Base-by-base conservation (phyloP, 768 basidiomycete genomes). In the Lactarius evosmus region DNA sequence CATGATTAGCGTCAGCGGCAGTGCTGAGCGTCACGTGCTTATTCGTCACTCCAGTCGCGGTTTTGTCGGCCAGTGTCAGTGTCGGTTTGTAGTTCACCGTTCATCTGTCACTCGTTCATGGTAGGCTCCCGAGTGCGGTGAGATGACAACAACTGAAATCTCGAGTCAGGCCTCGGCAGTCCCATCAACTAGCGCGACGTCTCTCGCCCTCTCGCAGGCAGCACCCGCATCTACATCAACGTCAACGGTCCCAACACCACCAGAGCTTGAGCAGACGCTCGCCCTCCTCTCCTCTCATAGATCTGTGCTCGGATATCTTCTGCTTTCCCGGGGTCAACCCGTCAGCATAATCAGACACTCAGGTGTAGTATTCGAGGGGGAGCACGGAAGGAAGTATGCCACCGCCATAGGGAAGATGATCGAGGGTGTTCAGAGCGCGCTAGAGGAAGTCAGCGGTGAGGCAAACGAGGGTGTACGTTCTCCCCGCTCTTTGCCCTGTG, bases 231-330 rank as follows among this genome's bases (percentile, higher is more conserved):
- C 67, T 65, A 22, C 69, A 66, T 61, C 65, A 14, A 52, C 65
- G 17, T 58, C 66, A 16, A 32, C 68, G 8, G 17, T 67, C 29
- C 49, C 70, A 30, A 83, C 87, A 75, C 81, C 88, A 14, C 85
- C 89, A n/a, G 92, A 93, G 70, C 84, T 95, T 55, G 93, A 94
- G 73, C 83, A 87, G 67, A 94, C 88, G 0, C 81, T 95, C 14
- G 74, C 86, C 0, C 75, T 88, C 66, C 80, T 96, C 58, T 87
- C 91, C 1, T 82, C 89, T 5, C 90, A 95, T 71, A 83, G 91
- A 19, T 88, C 91, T 22, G 93, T 95, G 4, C 83, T 93, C 7
- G 93, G 94, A 1, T 95, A 95, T 73, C 82, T 96, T 70, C 82
- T 95, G 0, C 79, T 95, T 34, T 88, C 91, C 3, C 82, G 92